phyloP scores from a whole-genome alignment of 129 eudicot species.

The Flaveria robusta region DNA sequence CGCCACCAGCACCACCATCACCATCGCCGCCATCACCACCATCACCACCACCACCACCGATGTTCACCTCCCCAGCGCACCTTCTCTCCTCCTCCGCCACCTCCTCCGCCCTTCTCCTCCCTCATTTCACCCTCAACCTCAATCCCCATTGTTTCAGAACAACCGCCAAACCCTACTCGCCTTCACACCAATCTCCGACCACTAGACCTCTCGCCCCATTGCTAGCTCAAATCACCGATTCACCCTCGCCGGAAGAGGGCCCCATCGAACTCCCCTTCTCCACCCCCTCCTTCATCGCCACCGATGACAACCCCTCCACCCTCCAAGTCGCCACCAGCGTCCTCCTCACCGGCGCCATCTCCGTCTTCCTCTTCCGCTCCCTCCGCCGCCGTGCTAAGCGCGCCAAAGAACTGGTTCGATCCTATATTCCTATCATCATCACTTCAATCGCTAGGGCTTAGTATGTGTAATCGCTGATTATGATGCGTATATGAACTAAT shows the following conservation, averaged over 20 bases:
- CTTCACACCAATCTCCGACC: slow-evolving; percentile 27
- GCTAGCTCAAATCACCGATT: slow-evolving; percentile 52
- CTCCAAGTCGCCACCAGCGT: slow-evolving; percentile 84
- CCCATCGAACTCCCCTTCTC: slow-evolving; percentile 75
- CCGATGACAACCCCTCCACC: slow-evolving; percentile 66
- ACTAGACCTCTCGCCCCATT: slow-evolving; percentile 27
- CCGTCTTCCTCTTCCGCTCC: slow-evolving; percentile 89
- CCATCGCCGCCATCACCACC: neutral
- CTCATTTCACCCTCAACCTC: slow-evolving; percentile 35
- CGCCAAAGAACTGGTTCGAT: slow-evolving; percentile 71
- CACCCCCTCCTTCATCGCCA: slow-evolving; percentile 57
- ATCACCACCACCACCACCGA: slow-evolving; percentile 25
- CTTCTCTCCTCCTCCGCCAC: slow-evolving; percentile 24
- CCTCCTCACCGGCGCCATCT: slow-evolving; percentile 91
- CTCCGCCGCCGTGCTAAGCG: slow-evolving; percentile 90
- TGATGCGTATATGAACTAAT: no score
- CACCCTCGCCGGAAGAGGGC: slow-evolving; percentile 53
- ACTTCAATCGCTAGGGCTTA: neutral
- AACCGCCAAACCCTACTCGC: slow-evolving; percentile 25
- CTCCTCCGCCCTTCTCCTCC: slow-evolving; percentile 28
- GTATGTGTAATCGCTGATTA: neutral
- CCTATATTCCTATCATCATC: neutral
- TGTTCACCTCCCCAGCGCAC: slow-evolving; percentile 36
- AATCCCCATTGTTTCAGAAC: slow-evolving; percentile 32
- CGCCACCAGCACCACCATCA: no score